phyloP scores from a whole-genome alignment of 2,329 filamentous ascomycete genomes.

The Colletotrichum truncatum region DNA sequence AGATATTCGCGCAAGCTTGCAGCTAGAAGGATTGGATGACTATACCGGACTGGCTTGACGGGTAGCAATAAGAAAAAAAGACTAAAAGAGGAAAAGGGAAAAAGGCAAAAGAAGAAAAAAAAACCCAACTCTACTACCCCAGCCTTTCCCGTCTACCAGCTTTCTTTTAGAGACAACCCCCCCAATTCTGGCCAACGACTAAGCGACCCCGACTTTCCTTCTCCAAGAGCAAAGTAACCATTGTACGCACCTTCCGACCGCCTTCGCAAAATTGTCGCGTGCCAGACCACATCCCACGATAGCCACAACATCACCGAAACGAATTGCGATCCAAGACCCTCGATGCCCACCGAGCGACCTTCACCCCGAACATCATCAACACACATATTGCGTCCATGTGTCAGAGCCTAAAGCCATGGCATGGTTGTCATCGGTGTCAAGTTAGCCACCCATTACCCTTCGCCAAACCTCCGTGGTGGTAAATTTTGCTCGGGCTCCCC shows the following conservation, averaged over 20 bases:
- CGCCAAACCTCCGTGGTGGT: constrained; percentile 29
- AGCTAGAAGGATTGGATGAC: constrained; percentile 23
- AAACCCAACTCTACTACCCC: not conserved
- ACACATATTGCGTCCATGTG: constrained; percentile 25
- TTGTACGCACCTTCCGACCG: not conserved
- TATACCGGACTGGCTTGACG: not conserved
- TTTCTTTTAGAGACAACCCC: not conserved
- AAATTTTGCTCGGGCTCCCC: not conserved
- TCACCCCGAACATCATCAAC: not conserved
- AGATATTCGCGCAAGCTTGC: constrained; percentile 28
- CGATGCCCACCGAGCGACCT: constrained; percentile 8
- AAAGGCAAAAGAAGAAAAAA: too few relatives aligned
- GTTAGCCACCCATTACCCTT: constrained; percentile 21
- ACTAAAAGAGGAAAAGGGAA: too few relatives aligned
- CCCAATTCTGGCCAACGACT: not conserved
- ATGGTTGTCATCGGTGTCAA: constrained; percentile 27
- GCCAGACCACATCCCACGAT: not conserved
- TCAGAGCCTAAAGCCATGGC: constrained; percentile 28
- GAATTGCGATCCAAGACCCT: not conserved
- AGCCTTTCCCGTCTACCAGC: not conserved
- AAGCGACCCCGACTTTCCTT: not conserved
- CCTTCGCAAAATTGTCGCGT: not conserved
- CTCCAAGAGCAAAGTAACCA: not conserved
- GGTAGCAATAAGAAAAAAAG: too few relatives aligned
- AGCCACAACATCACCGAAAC: not conserved